Evolutionary conservation across 2,329 filamentous ascomycete species (phyloP).

Genomic region (Paracamarosporium sp.): DNA sequence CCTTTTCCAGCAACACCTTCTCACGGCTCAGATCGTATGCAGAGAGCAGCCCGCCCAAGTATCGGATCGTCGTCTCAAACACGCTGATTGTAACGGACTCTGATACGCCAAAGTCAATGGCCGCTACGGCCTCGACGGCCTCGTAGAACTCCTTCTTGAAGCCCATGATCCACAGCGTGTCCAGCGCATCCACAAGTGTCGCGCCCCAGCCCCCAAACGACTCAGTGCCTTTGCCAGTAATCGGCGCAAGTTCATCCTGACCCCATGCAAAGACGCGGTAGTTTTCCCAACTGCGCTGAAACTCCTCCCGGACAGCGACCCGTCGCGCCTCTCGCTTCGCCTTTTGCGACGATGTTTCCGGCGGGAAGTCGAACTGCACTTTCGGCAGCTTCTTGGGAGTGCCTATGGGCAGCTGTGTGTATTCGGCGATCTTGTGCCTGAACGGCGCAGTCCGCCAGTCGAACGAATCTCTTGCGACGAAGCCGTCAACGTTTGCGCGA

Average conservation of each 20-base stretch:
- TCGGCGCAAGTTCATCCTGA: slow-evolving; percentile 54
- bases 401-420: slow-evolving; percentile 47
- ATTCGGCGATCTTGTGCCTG: slow-evolving; percentile 43
- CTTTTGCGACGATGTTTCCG: slow-evolving; percentile 39
- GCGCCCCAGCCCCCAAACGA: slow-evolving; percentile 58
- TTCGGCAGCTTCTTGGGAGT: slow-evolving; percentile 46
- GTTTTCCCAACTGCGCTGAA: slow-evolving; percentile 51
- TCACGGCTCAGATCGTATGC: slow-evolving; percentile 47
- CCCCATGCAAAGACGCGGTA: slow-evolving; percentile 55
- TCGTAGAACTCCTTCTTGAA: slow-evolving; percentile 56
- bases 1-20: slow-evolving; percentile 44
- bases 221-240: slow-evolving; percentile 46
- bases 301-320: slow-evolving; percentile 49
- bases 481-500: slow-evolving; percentile 17
- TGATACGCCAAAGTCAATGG: slow-evolving; percentile 53
- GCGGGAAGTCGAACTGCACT: slow-evolving; percentile 49
- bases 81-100: slow-evolving; percentile 53
- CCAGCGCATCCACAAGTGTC: slow-evolving; percentile 54
- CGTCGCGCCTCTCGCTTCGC: slow-evolving; percentile 37
- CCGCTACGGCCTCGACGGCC: slow-evolving; percentile 52
- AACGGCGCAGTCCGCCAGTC: slow-evolving; percentile 53
- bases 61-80: slow-evolving; percentile 59
- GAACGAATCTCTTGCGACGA: slow-evolving; percentile 34
- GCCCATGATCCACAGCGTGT: slow-evolving; percentile 58
- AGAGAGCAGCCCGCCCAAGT: slow-evolving; percentile 45